phyloP scores from a whole-genome alignment of 1,284 basidiomycete species.

The Uromyces viciae-fabae region DNA sequence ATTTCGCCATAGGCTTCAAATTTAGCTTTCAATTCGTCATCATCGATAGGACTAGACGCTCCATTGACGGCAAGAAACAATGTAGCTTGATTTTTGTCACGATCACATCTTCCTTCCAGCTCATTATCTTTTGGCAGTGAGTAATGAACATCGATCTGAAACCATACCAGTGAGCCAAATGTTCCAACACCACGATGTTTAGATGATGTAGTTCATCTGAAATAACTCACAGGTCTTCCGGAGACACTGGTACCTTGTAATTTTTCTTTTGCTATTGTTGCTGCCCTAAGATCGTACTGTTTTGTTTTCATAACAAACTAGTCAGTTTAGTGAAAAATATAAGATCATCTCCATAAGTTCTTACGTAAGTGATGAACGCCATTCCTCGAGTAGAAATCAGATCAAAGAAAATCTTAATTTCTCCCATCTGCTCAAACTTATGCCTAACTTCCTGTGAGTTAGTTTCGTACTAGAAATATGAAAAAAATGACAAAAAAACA shows the following conservation, averaged over 20 bases:
- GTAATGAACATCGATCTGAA: conserved; percentile 93
- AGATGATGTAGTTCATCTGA: not conserved
- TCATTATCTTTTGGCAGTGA: conserved; percentile 84
- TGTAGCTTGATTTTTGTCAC: conserved; percentile 85
- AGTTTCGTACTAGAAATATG: conserved; percentile 72
- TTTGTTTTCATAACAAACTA: not conserved
- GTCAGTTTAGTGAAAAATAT: not conserved
- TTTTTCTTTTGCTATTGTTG: conserved; percentile 79
- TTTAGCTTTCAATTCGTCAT: conserved; percentile 73
- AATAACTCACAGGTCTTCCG: conserved; percentile 68
- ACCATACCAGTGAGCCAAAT: conserved; percentile 43
- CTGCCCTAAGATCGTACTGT: conserved; percentile 84
- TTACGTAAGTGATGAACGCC: conserved; percentile 94
- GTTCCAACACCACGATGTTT: conserved; percentile 37
- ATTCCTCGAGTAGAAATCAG: conserved; percentile 87
- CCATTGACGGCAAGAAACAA: conserved; percentile 72
- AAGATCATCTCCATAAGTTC: conserved; percentile 56
- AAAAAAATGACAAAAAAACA: conserved; percentile 45
- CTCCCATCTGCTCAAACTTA: conserved; percentile 84
- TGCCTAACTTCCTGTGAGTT: conserved; percentile 74
- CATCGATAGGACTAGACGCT: conserved; percentile 68
- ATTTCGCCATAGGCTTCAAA: conserved; percentile 86
- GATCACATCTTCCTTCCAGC: conserved; percentile 65
- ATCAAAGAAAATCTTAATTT: conserved; percentile 95
- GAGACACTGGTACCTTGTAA: conserved; percentile 79